Evolutionary conservation across 2,329 filamentous ascomycete species (phyloP).

Genomic region (Xylariales sp.): DNA sequence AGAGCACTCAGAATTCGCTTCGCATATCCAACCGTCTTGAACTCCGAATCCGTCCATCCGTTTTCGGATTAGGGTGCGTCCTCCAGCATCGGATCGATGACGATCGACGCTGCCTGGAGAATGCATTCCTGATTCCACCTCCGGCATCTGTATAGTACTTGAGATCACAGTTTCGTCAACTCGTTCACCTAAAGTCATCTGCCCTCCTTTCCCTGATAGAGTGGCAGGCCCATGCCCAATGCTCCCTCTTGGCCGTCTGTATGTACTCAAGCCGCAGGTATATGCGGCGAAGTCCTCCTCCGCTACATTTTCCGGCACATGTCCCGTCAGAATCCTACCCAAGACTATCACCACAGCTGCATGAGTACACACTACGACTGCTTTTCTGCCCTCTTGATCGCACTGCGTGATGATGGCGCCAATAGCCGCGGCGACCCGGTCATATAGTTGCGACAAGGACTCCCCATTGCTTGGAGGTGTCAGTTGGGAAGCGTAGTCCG

Average conservation of each 20-base stretch:
- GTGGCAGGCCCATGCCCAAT: no score
- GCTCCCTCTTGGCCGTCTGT: slow-evolving; percentile 28
- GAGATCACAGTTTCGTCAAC: slow-evolving; percentile 1
- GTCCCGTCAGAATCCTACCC: slow-evolving; percentile 75
- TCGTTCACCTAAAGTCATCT: no score
- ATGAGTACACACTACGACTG: slow-evolving; percentile 80
- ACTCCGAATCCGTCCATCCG: slow-evolving; percentile 61
- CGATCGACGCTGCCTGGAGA: slow-evolving; percentile 18
- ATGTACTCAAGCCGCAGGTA: slow-evolving; percentile 76
- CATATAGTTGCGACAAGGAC: slow-evolving; percentile 72
- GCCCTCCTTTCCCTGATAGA: no score
- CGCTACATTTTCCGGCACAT: slow-evolving; percentile 65
- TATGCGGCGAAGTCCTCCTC: slow-evolving; percentile 80
- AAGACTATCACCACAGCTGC: slow-evolving; percentile 85
- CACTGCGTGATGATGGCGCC: slow-evolving; percentile 66
- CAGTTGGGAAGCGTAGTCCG: slow-evolving; percentile 56
- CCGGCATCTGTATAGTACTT: slow-evolving; percentile 16
- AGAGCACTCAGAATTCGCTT: slow-evolving; percentile 76
- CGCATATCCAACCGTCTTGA: slow-evolving; percentile 74
- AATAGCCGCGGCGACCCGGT: slow-evolving; percentile 68
- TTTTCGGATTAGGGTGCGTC: background rate
- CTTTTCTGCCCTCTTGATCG: slow-evolving; percentile 63
- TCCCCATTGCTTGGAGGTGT: slow-evolving; percentile 72
- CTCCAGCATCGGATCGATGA: slow-evolving; percentile 26
- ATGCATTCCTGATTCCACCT: slow-evolving; percentile 17